Evolutionary conservation across 2,329 filamentous ascomycete species (phyloP), one percentile per base, ranked within the genome.

Genomic region (Ophiocordyceps australis): DNA sequence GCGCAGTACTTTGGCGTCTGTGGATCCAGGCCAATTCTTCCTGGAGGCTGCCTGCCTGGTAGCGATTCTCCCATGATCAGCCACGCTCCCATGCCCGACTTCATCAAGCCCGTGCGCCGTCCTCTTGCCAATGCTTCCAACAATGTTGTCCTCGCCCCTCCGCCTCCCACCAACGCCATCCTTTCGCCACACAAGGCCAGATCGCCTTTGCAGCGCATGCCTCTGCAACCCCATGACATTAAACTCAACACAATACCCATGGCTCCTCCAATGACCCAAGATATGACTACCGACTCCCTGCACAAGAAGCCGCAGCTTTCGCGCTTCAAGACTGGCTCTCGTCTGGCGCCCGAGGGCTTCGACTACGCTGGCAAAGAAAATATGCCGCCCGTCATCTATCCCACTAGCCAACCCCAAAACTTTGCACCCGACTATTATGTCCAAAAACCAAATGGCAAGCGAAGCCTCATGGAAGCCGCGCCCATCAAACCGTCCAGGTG

Each of bases 111-210:
- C 15, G 45, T 53, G 18, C 55, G 60, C 27, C 55, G 59, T 24
- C 56, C 62, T 16, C 48, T 66, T 9, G 50, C 55, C 36, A 54
- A 41, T 35, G 51, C 62, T 38, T 65, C 62, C 50, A 57, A 61
- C 33, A 78, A 78, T 49, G 62, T 74, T 38, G 54, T 74, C 29
- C 62, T 86, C 38, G 71, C 76, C 37, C 74, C 77, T 14, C 59
- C 66, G 34, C 48, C 57, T 37, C 46, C 59, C 31, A 49, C 59
- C 31, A 46, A 56, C 38, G 53, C 62, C 41, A 62, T 57, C 41
- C 62, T 62, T 30, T 91, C 80, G 28, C 81, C 79, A 9, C 65
- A 64, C 40, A 91, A 89, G 53, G 51, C 62, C 38, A 53, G 54
- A 22, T 64, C 65, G 38, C 71, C 65, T 33, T 71, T 74, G 24